Evolutionary conservation across 2,329 filamentous ascomycete genomes (phyloP), one percentile per base, ranked within the genome.

Genomic region (Didymellaceae sp.): DNA sequence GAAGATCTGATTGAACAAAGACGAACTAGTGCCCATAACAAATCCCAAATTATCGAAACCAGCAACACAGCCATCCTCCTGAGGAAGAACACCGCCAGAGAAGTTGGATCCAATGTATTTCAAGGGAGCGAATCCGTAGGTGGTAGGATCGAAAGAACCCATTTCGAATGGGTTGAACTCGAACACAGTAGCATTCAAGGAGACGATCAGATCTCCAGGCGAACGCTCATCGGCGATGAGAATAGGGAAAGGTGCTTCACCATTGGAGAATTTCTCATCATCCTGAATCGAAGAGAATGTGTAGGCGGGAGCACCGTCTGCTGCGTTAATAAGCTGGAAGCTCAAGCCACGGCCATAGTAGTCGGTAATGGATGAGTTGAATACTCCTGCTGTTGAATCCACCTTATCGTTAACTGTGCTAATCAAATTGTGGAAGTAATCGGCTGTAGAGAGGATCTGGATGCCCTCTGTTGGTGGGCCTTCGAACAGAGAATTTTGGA

Each of bases 291-390:
- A 94, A 3, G 90, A 95, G 77, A 87, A 96, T 4, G 91, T 96
- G 65, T 88, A 91, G 11, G 78, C 80, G 48, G 41, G 84, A 0
- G 90, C 91, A 30, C 91, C 92, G 54, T 89, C 75, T 1, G 80
- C 81, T 5, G 84, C 88, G 67, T 93, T 89, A 68, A 96, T 82
- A 38, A 96, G 82, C 75, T 96, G 91, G 74, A 88, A 95, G 1
- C 87, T 87, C n/a, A 96, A 80, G 37, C 89, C 89, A 50, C 91
- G 87, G 21, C 89, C 90, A 78, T 91, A 96, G 72, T 91, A 91
- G 75, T 97, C 92, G 0, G 92, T 96, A 49, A 96, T 80, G 7
- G 89, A 88, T 3, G 82, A 83, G 18, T 73, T 68, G 72, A 82
- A 93, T 1, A 48, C 28, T 66, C 80, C 92, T 7, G 59, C 59